Evolutionary conservation across 2,329 filamentous ascomycete genomes (phyloP).

Genomic region (Pseudodiploospora longispora): DNA sequence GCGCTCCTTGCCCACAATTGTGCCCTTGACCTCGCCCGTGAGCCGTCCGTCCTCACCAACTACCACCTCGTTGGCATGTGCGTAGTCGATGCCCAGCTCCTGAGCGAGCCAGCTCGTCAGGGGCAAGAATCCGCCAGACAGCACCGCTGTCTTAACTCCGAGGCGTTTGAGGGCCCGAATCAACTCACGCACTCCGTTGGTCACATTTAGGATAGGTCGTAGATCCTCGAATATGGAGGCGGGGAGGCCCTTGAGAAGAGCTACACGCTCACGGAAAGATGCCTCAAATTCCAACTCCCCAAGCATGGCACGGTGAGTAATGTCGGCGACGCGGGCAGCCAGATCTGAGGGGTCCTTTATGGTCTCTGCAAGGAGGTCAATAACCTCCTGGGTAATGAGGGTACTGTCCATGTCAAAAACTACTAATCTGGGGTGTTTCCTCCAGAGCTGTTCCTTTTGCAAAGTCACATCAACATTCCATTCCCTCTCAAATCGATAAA

Average conservation of each 20-base stretch:
- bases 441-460: slow-evolving; percentile 64
- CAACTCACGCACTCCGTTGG: slow-evolving; percentile 69
- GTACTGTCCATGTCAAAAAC: slow-evolving; percentile 99
- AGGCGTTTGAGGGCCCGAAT: slow-evolving; percentile 66
- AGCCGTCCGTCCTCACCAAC: slow-evolving; percentile 50
- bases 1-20: slow-evolving; percentile 68
- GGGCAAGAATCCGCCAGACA: slow-evolving; percentile 88
- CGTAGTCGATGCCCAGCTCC: slow-evolving; percentile 77
- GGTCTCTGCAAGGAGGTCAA: slow-evolving; percentile 84
- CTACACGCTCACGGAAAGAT: slow-evolving; percentile 73
- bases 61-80: slow-evolving; percentile 77
- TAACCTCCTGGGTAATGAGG: slow-evolving; percentile 93
- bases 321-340: slow-evolving; percentile 74
- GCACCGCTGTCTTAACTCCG: slow-evolving; percentile 80
- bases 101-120: slow-evolving; percentile 79
- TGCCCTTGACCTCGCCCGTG: slow-evolving; percentile 64
- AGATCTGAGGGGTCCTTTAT: slow-evolving; percentile 62
- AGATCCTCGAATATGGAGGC: slow-evolving; percentile 72
- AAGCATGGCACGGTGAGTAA: slow-evolving; percentile 90
- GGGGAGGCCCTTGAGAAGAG: slow-evolving; percentile 72
- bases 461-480: slow-evolving; percentile 83
- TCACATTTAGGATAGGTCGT: slow-evolving; percentile 67
- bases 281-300: slow-evolving; percentile 89
- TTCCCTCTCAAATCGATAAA: slow-evolving; percentile 77
- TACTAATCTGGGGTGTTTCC: slow-evolving; percentile 74